phyloP scores from a whole-genome alignment of 73 alveolate species.

The Urostyla sp. region DNA sequence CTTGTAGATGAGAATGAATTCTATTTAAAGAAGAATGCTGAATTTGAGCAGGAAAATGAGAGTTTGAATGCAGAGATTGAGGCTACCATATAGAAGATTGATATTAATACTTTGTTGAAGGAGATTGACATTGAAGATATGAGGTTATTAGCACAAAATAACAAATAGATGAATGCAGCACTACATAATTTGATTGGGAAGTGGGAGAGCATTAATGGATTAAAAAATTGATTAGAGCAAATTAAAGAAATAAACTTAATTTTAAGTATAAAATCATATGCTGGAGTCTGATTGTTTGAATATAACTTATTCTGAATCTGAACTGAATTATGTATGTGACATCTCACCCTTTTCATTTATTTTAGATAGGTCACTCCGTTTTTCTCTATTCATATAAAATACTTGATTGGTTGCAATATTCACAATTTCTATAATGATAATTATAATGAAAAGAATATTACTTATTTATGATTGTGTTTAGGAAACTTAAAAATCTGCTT shows the following conservation, averaged over 20 bases:
- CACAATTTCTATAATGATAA: too few species aligned
- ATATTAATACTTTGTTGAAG: slow-evolving; percentile 75
- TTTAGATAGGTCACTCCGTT: too few species aligned
- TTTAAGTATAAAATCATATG: background rate
- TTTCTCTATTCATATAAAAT: too few species aligned
- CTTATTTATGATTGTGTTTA: too few species aligned
- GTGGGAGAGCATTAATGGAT: slow-evolving; percentile 77
- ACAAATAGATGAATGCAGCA: slow-evolving; percentile 70
- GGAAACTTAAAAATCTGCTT: slow-evolving; percentile 19
- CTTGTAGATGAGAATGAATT: slow-evolving; percentile 66
- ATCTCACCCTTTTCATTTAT: too few species aligned
- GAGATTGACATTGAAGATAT: slow-evolving; percentile 84
- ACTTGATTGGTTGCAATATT: too few species aligned
- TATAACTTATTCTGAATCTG: too few species aligned
- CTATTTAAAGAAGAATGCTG: slow-evolving; percentile 30
- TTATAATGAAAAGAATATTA: too few species aligned
- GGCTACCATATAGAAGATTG: slow-evolving; percentile 73
- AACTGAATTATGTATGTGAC: too few species aligned
- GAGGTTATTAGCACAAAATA: slow-evolving; percentile 74
- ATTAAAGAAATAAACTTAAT: background rate
- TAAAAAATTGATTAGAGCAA: background rate
- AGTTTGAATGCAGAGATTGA: slow-evolving; percentile 69
- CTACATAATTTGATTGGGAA: slow-evolving; percentile 66
- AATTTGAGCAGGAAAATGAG: slow-evolving; percentile 63
- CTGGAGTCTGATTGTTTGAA: background rate